Evolutionary conservation across 2,329 filamentous ascomycete species (phyloP).

Genomic region (Diaporthe destruens): DNA sequence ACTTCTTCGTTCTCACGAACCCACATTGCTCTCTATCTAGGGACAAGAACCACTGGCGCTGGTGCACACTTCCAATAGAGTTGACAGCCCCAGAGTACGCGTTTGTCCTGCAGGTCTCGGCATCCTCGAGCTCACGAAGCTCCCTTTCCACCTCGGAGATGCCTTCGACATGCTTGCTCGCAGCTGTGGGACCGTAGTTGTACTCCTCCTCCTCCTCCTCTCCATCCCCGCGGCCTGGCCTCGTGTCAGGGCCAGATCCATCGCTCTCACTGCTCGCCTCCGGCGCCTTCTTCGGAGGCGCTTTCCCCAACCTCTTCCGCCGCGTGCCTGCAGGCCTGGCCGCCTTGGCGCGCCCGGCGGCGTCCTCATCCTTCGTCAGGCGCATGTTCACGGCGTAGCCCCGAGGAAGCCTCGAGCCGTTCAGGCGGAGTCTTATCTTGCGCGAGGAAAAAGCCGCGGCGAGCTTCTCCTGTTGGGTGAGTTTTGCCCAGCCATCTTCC

Average conservation of each 20-base stretch:
- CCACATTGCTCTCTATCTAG: constrained; percentile 72
- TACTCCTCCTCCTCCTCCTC: constrained; percentile 43
- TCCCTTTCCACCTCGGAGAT: constrained; percentile 56
- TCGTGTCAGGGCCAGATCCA: constrained; percentile 6
- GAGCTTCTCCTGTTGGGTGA: constrained; percentile 61
- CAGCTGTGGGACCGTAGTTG: constrained; percentile 43
- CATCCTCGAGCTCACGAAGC: constrained; percentile 62
- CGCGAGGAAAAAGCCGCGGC: constrained; percentile 63
- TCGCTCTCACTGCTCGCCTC: constrained; percentile 47
- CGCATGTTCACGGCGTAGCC: constrained; percentile 67
- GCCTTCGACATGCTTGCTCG: constrained; percentile 35
- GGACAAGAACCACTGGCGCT: constrained; percentile 75
- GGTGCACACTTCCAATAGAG: constrained; percentile 74
- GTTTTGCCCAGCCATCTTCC: not conserved
- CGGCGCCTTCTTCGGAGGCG: constrained; percentile 22
- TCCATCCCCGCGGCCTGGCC: not conserved
- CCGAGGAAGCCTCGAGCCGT: constrained; percentile 65
- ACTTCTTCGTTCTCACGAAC: constrained; percentile 57
- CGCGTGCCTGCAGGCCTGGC: constrained; percentile 13
- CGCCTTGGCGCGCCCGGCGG: constrained; percentile 37
- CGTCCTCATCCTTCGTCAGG: constrained; percentile 54
- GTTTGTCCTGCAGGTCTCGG: constrained; percentile 69
- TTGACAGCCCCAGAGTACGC: constrained; percentile 76
- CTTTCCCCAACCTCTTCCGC: constrained; percentile 1
- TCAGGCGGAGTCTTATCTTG: constrained; percentile 68